These are phyloP conservation scores for Ramalina intermedia DNA, from an alignment of 495 filamentous ascomycete species.

Conservation along the genomic window DNA sequence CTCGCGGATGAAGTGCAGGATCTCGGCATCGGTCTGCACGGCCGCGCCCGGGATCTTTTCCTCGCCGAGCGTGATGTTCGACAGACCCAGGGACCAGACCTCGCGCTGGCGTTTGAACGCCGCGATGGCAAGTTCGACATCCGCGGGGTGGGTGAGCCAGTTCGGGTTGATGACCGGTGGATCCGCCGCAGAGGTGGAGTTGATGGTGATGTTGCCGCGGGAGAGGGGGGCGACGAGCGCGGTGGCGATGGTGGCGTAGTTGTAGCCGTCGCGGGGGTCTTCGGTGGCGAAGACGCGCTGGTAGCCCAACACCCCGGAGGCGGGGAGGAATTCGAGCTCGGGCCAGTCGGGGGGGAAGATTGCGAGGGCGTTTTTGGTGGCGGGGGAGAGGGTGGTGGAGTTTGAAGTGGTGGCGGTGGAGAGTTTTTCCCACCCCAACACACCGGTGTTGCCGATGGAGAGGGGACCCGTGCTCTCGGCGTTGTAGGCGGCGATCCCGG, in stretches of 20 bases:
- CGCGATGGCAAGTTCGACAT: conserved; percentile 39
- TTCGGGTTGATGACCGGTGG: conserved; percentile 41
- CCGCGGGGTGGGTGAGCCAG: conserved; percentile 37
- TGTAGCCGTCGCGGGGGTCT: conserved; percentile 24
- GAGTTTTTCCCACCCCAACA: conserved; percentile 5
- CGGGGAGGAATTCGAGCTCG: conserved; percentile 32
- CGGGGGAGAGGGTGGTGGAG: conserved; percentile 1
- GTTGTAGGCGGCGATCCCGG: background rate
- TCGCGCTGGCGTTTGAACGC: conserved; percentile 36
- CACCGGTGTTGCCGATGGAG: background rate
- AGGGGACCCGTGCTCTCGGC: conserved; percentile 2
- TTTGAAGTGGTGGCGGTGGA: background rate
- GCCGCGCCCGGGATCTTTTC: conserved; percentile 37
- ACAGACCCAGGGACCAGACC: conserved; percentile 23
- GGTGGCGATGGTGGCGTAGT: conserved; percentile 27
- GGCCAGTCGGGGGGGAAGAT: conserved; percentile 42
- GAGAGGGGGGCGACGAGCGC: conserved; percentile 31
- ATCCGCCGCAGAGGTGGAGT: conserved; percentile 24
- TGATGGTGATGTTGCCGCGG: conserved; percentile 40
- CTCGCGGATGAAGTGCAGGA: conserved; percentile 29
- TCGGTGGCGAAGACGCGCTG: conserved; percentile 15
- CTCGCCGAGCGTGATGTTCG: conserved; percentile 24
- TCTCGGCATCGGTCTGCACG: conserved; percentile 35
- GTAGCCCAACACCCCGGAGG: conserved; percentile 14
- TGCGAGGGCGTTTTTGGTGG: conserved; percentile 13